These are phyloP conservation scores for Bruguiera gymnorhiza DNA, from an alignment of 345 rosid species.

Conservation along the genomic window DNA sequence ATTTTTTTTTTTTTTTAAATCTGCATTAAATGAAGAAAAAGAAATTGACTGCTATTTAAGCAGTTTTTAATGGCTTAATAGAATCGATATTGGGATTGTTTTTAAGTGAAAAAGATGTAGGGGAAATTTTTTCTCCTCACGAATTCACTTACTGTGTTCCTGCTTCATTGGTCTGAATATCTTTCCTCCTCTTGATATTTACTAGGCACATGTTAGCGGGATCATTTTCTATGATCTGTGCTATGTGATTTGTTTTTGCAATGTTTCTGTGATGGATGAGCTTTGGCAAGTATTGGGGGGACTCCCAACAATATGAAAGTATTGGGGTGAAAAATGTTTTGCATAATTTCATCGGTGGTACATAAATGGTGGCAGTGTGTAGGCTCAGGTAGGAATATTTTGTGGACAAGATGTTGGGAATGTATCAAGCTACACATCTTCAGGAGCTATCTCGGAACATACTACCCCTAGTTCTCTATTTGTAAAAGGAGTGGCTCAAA, in stretches of 20 bases:
- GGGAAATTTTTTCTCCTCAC: no score
- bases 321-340: constrained; percentile 22
- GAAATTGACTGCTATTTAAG: no score
- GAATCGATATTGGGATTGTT: no score
- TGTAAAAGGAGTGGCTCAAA: constrained; percentile 60
- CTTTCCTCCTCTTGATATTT: background rate
- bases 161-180: background rate
- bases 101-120: no score
- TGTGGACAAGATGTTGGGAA: constrained; percentile 89
- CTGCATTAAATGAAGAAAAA: no score
- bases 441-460: constrained; percentile 58
- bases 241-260: no score
- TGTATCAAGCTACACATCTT: constrained; percentile 70
- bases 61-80: no score
- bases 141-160: no score
- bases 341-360: constrained; percentile 49
- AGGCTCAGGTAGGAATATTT: constrained; percentile 97
- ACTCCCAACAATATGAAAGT: background rate
- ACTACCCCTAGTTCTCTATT: constrained; percentile 36
- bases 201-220: no score
- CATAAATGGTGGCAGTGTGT: constrained; percentile 83
- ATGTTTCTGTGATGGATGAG: background rate
- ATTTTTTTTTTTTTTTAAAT: no score
- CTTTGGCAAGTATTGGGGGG: background rate
- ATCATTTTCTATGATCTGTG: background rate